Percentiles rank a stretch among this genome's conserved stretches.
These are phyloP conservation scores for Penicillium silybi DNA, from an alignment of 495 filamentous ascomycete genomes.

Conservation along the genomic window DNA sequence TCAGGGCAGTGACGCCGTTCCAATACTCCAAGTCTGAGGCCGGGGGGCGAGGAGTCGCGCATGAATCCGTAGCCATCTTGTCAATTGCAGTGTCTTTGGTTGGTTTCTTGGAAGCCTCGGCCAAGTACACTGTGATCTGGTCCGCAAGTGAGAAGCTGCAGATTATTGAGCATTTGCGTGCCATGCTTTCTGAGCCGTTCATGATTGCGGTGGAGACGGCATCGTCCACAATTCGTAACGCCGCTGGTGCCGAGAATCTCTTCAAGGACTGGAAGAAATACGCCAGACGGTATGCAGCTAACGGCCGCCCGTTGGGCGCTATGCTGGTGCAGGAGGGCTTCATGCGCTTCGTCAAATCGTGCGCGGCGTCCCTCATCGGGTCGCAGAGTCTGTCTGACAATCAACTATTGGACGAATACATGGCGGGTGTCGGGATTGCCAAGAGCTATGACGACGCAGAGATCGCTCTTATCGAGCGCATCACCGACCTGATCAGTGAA, in stretches of 20 bases:
- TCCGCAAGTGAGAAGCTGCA: slow-evolving; percentile 61
- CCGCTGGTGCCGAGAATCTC: slow-evolving; percentile 40
- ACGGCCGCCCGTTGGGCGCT: slow-evolving; percentile 79
- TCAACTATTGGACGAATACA: slow-evolving; percentile 74
- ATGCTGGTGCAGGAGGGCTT: slow-evolving; percentile 85
- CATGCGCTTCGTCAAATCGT: slow-evolving; percentile 76
- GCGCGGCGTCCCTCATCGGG: slow-evolving; percentile 65
- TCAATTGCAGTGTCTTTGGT: slow-evolving; percentile 76
- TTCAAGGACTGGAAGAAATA: slow-evolving; percentile 78
- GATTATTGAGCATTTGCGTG: slow-evolving; percentile 63
- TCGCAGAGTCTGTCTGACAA: slow-evolving; percentile 53
- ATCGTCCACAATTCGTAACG: slow-evolving; percentile 76
- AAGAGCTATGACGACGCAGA: slow-evolving; percentile 42
- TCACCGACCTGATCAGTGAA: slow-evolving; percentile 71
- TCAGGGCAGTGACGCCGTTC: slow-evolving; percentile 36
- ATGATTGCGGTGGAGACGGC: slow-evolving; percentile 79
- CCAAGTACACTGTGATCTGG: slow-evolving; percentile 76
- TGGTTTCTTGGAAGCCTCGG: slow-evolving; percentile 80
- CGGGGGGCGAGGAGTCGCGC: slow-evolving; percentile 47
- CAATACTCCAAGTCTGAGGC: slow-evolving; percentile 40
- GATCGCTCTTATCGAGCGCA: slow-evolving; percentile 54
- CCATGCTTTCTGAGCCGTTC: slow-evolving; percentile 76
- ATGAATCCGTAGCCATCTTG: slow-evolving; percentile 64
- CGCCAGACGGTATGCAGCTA: slow-evolving; percentile 73
- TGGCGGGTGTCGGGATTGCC: slow-evolving; percentile 48